A percentile compares a stretch with the other conserved stretches of the same genome.
These are phyloP conservation scores for Dictyostelium purpureum DNA, from an alignment of 78 protist species.

Conservation along the genomic window DNA sequence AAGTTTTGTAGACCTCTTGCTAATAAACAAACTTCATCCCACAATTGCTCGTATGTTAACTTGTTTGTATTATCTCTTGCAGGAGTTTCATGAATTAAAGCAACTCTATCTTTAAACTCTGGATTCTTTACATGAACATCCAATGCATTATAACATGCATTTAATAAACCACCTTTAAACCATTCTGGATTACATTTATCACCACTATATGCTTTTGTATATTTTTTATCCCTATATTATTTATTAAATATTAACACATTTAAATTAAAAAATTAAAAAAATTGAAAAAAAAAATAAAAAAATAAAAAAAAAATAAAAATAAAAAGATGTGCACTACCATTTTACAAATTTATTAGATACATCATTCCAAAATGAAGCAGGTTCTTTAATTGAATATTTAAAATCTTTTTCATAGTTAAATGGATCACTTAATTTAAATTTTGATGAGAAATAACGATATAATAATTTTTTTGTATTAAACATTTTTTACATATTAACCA, in stretches of 20 bases:
- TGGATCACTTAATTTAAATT: slow-evolving; percentile 12
- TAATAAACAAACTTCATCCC: slow-evolving; percentile 69
- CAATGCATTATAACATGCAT: slow-evolving; percentile 13
- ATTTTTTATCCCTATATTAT: slow-evolving; percentile 9
- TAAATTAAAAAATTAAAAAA: neutral
- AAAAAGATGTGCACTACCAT: neutral
- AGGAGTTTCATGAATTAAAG: slow-evolving; percentile 56
- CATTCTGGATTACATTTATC: slow-evolving; percentile 1
- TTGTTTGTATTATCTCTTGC: neutral
- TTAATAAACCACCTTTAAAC: slow-evolving; percentile 14
- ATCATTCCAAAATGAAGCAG: slow-evolving; percentile 29
- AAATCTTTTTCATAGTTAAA: slow-evolving; percentile 36
- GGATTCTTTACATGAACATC: slow-evolving; percentile 20
- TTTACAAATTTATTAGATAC: slow-evolving; percentile 24
- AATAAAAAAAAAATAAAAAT: neutral
- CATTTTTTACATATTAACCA: no score
- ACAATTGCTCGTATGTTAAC: slow-evolving; percentile 27
- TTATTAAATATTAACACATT: neutral
- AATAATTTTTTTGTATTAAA: no score
- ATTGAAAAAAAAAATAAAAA: no score
- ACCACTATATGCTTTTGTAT: slow-evolving; percentile 11
- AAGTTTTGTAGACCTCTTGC: slow-evolving; percentile 75
- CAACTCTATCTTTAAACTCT: neutral
- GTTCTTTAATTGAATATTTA: slow-evolving; percentile 8
- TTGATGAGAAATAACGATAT: no score